Base-by-base conservation (phyloP, 164 flowering plant species). In the Liquidambar formosana region DNA sequence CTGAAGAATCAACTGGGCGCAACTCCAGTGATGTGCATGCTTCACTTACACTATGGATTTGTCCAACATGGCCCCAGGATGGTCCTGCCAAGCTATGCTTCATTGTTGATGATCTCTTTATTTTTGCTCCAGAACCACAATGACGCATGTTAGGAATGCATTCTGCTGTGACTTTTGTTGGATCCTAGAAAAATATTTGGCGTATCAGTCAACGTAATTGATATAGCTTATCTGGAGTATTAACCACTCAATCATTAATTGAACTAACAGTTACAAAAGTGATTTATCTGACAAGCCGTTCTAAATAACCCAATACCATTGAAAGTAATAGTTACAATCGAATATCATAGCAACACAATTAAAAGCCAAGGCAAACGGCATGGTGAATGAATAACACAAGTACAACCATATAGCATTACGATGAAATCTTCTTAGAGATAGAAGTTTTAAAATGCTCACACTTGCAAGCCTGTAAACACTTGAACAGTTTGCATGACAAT, bases 71-170 rank as follows among this genome's bases (percentile, higher is more conserved):
- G 19, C 65, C 75, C 75, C 74, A 61, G 11, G 73, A 70, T 62
- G 76, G 72, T 15, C 65, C 60, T 14, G 65, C 63, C 63, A 64
- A 62, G 21, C 65, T 67, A 18, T 57, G 69, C 64, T 74, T 82
- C 63, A 70, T 80, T 45, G 77, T 64, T 16, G 73, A 75, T 45
- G 93, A 80, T 77, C 89, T 85, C 80, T 93, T 95, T 65, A 93
- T 83, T 77, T 92, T 93, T 62, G 84, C 99, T 57, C 99, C 97
- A 76, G 87, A 84, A 67, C 89, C 89, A 76, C 73, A 65, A 52
- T 75, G 83, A 59, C 41, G 71, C 38, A 71, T 66, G 49, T 59
- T 69, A 27, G 88, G 79, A 71, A 56, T 58, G 72, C 49, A 72
- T 65, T 79, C 87, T 53, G 65, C 70, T 14, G 49, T 27, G 18